Evolutionary conservation across 225 moss, liverwort and hornwort species (phyloP).

Genomic region (Marchantia paleacea): DNA sequence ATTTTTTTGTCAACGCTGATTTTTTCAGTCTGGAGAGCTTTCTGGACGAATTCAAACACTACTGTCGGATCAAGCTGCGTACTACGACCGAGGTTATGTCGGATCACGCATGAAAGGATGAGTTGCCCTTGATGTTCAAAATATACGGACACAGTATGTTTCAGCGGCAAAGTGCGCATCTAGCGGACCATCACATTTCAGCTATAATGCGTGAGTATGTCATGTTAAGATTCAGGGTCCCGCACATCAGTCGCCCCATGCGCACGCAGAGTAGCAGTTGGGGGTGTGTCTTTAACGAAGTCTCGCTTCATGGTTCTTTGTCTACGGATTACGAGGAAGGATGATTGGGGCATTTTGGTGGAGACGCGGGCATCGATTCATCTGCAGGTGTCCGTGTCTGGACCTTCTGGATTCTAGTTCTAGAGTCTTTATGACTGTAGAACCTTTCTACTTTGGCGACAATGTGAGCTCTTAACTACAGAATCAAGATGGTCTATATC

Average conservation of each 20-base stretch:
- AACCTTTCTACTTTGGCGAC: neutral
- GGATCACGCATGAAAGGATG: conserved; percentile 42
- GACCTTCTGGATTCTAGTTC: neutral
- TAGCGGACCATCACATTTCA: too few species aligned
- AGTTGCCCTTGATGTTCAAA: neutral
- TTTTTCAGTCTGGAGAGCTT: conserved; percentile 68
- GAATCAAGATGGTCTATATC: neutral
- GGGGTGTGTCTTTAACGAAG: neutral
- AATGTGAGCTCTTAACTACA: too few species aligned
- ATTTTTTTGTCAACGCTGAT: neutral
- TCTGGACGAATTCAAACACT: conserved; percentile 61
- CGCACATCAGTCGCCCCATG: too few species aligned
- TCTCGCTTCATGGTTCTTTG: neutral
- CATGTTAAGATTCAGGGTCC: too few species aligned
- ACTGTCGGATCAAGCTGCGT: conserved; percentile 30
- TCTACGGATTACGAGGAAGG: neutral
- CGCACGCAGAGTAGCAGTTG: too few species aligned
- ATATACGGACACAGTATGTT: neutral
- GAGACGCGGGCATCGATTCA: neutral
- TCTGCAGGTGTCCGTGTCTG: neutral
- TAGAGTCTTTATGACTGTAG: neutral
- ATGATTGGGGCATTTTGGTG: neutral
- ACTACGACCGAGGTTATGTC: conserved; percentile 36
- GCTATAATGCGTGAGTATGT: too few species aligned
- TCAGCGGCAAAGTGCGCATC: neutral